Evolutionary conservation across 1,139 yeast species (phyloP).

Genomic region (Meyerozyma smithsonii): DNA sequence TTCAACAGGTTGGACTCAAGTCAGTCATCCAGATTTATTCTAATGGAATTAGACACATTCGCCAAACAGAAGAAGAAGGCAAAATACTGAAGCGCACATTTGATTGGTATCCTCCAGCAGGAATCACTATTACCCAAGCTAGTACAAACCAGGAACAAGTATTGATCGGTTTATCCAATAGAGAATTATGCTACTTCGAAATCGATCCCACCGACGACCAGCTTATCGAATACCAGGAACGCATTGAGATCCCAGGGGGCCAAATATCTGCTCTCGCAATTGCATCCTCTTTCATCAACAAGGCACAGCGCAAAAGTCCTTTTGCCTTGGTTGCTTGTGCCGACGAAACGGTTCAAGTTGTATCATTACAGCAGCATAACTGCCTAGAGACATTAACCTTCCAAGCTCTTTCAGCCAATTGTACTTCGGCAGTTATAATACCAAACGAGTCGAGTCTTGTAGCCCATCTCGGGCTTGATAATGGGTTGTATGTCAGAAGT

Average conservation of each 20-base stretch:
- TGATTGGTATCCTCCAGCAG: slow-evolving; percentile 87
- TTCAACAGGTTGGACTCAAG: slow-evolving; percentile 61
- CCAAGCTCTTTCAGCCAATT: slow-evolving; percentile 64
- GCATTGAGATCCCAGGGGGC: slow-evolving; percentile 48
- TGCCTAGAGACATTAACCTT: slow-evolving; percentile 60
- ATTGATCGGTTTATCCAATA: slow-evolving; percentile 64
- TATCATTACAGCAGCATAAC: slow-evolving; percentile 60
- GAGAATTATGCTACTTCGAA: slow-evolving; percentile 81
- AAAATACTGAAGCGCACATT: slow-evolving; percentile 26
- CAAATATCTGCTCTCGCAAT: slow-evolving; percentile 52
- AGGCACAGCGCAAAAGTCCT: slow-evolving; percentile 45
- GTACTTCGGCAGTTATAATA: slow-evolving; percentile 44
- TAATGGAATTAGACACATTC: slow-evolving; percentile 67
- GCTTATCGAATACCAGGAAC: slow-evolving; percentile 65
- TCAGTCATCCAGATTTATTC: slow-evolving; percentile 72
- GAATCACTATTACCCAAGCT: slow-evolving; percentile 57
- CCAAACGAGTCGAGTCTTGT: slow-evolving; percentile 10
- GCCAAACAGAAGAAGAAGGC: slow-evolving; percentile 20
- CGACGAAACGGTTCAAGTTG: slow-evolving; percentile 66
- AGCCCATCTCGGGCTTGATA: slow-evolving; percentile 75
- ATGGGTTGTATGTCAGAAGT: slow-evolving; percentile 74
- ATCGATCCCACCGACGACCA: slow-evolving; percentile 57
- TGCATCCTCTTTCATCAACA: slow-evolving; percentile 28
- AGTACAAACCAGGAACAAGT: slow-evolving; percentile 66
- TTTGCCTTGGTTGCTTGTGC: slow-evolving; percentile 67